Evolutionary conservation across 2,329 filamentous ascomycete species (phyloP), one percentile per base, ranked within the genome.

Genomic region (Venturia carpophila): DNA sequence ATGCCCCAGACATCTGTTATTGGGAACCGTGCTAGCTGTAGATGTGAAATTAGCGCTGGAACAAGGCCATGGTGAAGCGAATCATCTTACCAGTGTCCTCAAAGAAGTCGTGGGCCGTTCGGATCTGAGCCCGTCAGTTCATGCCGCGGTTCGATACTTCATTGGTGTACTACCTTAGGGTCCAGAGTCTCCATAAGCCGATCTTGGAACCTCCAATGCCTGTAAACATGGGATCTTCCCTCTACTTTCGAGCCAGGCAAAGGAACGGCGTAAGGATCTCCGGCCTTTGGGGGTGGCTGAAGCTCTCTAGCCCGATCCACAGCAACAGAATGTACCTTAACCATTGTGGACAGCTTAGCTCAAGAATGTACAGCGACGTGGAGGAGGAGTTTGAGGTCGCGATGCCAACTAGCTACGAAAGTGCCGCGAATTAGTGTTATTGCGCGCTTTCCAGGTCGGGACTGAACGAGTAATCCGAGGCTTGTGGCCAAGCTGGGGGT

Each of bases 71-170:
- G 47, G 58, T 34, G 34, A 27, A 9, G 37, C 17, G n/a, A 34
- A 34, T 37, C n/a, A 45, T 68, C 73, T 34, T 75, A 79, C 79
- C 79, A 21, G 87, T 79, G 34, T 81, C 77, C 74, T 96, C 90
- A 73, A 96, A 95, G 64, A 89, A 80, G 68, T 96, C 91, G 79
- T 96, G 89, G 34, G 87, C 82, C 17, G 91, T 95, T 67, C 80
- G 82, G 63, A 86, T 77, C 78, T 80, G 45, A 24, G 52, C 61
- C 27, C 19, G 41, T 49, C 70, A 60, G 69, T 68, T 68, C 62
- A 47, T 42, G 43, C 58, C 69, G 65, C 55, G 55, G 24, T n/a
- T 27, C n/a, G 3, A 17, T 13, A 49, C 37, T 27, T 45, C 55
- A 13, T 60, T 19, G 5, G 60, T 56, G 24, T 71, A 73, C 65